Percentiles rank a stretch among this genome's conserved stretches.
Evolutionary conservation across 2,329 filamentous ascomycete species (phyloP).

Genomic region (Trichoderma atroviride): DNA sequence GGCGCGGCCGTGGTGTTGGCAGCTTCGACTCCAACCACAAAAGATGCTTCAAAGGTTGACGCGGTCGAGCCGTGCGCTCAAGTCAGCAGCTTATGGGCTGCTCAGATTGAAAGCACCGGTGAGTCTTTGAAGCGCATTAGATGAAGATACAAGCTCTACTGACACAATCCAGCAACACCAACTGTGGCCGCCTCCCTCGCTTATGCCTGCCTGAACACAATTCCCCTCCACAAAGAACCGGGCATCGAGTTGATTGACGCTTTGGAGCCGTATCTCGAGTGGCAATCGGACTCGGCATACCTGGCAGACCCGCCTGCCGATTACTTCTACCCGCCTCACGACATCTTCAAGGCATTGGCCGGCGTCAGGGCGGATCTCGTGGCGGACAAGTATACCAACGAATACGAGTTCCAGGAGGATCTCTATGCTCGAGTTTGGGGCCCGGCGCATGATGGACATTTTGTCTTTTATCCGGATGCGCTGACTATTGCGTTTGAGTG

Average conservation of each 20-base stretch:
- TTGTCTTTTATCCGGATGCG: conserved; percentile 38
- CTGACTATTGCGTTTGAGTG: conserved; percentile 27
- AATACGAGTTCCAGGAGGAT: conserved; percentile 58
- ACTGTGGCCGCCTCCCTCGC: conserved; percentile 43
- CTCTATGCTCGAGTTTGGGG: conserved; percentile 55
- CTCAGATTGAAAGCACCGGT: neutral
- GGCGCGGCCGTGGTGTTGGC: neutral
- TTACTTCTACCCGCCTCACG: conserved; percentile 53
- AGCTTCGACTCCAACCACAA: neutral
- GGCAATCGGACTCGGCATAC: conserved; percentile 52
- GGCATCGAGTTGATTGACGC: conserved; percentile 43
- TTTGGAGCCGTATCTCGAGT: conserved; percentile 48
- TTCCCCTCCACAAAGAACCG: conserved; percentile 43
- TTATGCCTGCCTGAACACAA: conserved; percentile 43
- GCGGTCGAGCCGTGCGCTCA: conserved; percentile 35
- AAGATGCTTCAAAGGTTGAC: conserved; percentile 27
- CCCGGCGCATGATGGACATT: conserved; percentile 66
- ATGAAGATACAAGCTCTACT: neutral
- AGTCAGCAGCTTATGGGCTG: neutral
- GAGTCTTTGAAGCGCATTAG: neutral
- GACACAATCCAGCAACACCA: conserved; percentile 24
- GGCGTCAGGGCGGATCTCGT: conserved; percentile 48
- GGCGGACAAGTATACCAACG: conserved; percentile 49
- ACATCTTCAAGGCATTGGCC: conserved; percentile 51
- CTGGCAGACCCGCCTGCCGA: conserved; percentile 54